These are phyloP conservation scores for Debaryomyces sp. DNA, from an alignment of 1,139 yeast species.

Conservation along the genomic window DNA sequence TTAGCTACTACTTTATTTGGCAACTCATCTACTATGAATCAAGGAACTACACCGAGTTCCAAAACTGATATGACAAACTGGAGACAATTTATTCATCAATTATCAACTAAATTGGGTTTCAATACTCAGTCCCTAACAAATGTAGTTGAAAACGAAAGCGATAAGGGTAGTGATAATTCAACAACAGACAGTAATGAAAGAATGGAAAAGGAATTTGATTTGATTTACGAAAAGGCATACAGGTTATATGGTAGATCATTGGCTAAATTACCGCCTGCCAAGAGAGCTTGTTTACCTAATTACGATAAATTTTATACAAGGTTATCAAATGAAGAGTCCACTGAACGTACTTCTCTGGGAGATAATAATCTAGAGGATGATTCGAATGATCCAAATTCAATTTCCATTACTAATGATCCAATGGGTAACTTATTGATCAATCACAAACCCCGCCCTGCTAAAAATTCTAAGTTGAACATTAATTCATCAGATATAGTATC, in stretches of 20 bases:
- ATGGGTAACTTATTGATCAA: slow-evolving; percentile 50
- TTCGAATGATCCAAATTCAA: slow-evolving; percentile 34
- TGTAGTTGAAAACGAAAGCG: slow-evolving; percentile 23
- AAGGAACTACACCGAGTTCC: slow-evolving; percentile 14
- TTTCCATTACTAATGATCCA: slow-evolving; percentile 46
- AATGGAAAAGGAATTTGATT: slow-evolving; percentile 38
- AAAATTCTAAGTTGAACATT: slow-evolving; percentile 1
- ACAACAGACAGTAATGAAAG: slow-evolving; percentile 19
- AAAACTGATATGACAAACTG: slow-evolving; percentile 39
- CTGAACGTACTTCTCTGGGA: slow-evolving; percentile 11
- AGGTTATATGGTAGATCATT: slow-evolving; percentile 44
- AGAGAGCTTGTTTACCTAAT: slow-evolving; percentile 49
- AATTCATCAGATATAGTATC: slow-evolving; percentile 30
- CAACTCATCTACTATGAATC: slow-evolving; percentile 30
- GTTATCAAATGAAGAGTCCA: slow-evolving; percentile 13
- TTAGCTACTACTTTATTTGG: slow-evolving; percentile 23
- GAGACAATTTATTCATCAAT: slow-evolving; percentile 38
- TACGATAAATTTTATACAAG: slow-evolving; percentile 35
- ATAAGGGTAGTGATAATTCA: slow-evolving; percentile 15
- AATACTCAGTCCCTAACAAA: slow-evolving; percentile 34
- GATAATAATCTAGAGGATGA: slow-evolving; percentile 29
- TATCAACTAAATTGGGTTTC: slow-evolving; percentile 44
- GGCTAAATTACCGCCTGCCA: slow-evolving; percentile 39
- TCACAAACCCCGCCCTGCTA: slow-evolving; percentile 18
- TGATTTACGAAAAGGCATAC: slow-evolving; percentile 43